Conservation (phyloP, 306 rosid species). For the Fragaria vesca region DNA sequence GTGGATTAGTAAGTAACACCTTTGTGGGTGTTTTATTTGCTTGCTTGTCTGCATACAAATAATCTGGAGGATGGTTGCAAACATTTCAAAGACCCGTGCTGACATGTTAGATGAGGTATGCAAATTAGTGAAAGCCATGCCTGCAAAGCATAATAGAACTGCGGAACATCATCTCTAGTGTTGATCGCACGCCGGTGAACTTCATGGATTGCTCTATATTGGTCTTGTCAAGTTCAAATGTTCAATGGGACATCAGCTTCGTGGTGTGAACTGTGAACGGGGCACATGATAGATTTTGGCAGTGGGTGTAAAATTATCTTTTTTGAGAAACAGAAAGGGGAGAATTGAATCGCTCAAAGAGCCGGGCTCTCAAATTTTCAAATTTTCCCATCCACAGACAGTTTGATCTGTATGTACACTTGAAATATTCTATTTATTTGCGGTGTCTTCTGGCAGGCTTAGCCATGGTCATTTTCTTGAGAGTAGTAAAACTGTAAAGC, state of each 20-base stretch:
- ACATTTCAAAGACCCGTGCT: constrained; percentile 28
- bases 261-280: neutral
- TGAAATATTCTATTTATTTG: too few species aligned
- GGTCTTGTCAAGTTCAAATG: neutral
- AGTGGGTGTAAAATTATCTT: neutral
- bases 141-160: neutral
- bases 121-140: constrained; percentile 22
- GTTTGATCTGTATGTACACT: neutral
- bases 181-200: neutral
- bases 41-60: constrained; percentile 30
- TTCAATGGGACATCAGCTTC: neutral
- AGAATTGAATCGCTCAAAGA: neutral
- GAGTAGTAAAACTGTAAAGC: too few species aligned
- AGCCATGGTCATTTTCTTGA: too few species aligned
- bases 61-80: constrained; percentile 23
- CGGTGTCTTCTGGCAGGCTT: too few species aligned
- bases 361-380: neutral
- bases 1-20: neutral
- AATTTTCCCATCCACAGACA: neutral
- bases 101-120: constrained; percentile 25
- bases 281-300: neutral
- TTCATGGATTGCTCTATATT: neutral
- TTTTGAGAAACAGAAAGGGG: neutral
- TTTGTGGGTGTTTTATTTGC: constrained; percentile 34
- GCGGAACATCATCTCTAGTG: neutral